A percentile compares a stretch with the other conserved stretches of the same genome.
Evolutionary conservation across 1,284 basidiomycete species (phyloP).

Genomic region (Ganoderma lucidum): DNA sequence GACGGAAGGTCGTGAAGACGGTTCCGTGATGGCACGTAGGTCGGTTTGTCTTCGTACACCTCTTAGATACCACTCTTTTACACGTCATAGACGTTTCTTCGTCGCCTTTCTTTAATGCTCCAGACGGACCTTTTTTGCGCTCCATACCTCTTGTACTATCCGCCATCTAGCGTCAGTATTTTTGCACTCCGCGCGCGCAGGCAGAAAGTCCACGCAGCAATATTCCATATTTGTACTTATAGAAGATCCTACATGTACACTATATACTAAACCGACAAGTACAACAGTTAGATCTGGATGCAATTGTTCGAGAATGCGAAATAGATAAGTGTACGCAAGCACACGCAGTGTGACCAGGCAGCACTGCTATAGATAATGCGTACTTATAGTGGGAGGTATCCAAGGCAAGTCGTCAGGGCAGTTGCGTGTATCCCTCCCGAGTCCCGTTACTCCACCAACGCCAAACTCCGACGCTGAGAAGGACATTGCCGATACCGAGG

Average conservation of each 20-base stretch:
- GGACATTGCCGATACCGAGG: constrained; percentile 73
- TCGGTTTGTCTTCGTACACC: neutral
- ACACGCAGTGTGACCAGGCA: neutral
- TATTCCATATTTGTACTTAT: constrained; percentile 1
- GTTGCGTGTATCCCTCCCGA: constrained; percentile 5
- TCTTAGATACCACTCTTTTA: neutral
- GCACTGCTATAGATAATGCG: too few relatives aligned
- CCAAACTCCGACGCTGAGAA: constrained; percentile 51
- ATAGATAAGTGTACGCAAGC: neutral
- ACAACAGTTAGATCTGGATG: constrained; percentile 4
- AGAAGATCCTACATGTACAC: neutral
- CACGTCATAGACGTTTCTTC: neutral
- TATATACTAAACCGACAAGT: neutral
- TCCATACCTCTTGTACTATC: neutral
- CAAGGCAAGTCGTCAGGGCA: neutral
- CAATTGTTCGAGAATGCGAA: neutral
- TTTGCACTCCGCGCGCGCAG: neutral
- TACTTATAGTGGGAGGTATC: too few relatives aligned
- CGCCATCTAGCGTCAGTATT: neutral
- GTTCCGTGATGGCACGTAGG: neutral
- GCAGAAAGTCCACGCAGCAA: neutral
- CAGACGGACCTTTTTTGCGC: neutral
- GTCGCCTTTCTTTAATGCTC: neutral
- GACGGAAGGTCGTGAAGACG: constrained; percentile 29
- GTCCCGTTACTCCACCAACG: constrained; percentile 41